Evolutionary conservation across 108 stramenopile species (phyloP), one percentile per base, ranked within the genome.

Genomic region (Asterionellopsis glacialis): DNA sequence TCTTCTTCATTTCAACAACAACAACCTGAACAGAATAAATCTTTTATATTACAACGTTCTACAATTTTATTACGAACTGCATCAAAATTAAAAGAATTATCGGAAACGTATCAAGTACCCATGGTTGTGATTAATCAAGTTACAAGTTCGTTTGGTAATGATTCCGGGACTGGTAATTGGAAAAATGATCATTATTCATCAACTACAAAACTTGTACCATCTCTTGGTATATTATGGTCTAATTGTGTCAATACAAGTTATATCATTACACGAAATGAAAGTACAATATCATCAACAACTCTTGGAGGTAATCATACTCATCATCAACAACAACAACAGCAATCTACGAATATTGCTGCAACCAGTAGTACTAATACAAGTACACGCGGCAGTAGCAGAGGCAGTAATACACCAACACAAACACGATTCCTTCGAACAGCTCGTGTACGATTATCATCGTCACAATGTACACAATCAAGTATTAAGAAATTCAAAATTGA

Each of bases 71-170:
- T 81, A 51, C 53, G 51, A 38, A 51, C 80, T 14, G 70, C 88
- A 11, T 66, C 76, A 7, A 43, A 40, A 13, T 69, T 83, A 42
- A 68, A 83, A 51, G 23, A 59, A 51, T 41, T 86, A 27, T 70
- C 82, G 22, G 67, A 69, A 51, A 0, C 27, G 62, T 73, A 74
- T 45, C 62, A 67, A 56, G 55, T 86, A 42, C 75, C 84, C 6
- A 58, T 90, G 45, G 39, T 90, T 49, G 51, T 90, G 18, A 56
- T 75, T 52, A 90, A 90, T 73, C 81, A 84, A 61, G 84, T 83
- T 18, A 84, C 82, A 14, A 68, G 64, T 23, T 28, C 24, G 13
- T 40, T 63, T n/a, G 33, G 33, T 33, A 5, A 2, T 33, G 7
- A 2, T 33, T 5, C 52, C 21, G 6, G 40, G 26, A 23, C 43